A percentile compares a stretch with the other conserved stretches of the same genome.
These are phyloP conservation scores for Naganishia liquefaciens DNA, from an alignment of 1,284 basidiomycete species.

Conservation along the genomic window DNA sequence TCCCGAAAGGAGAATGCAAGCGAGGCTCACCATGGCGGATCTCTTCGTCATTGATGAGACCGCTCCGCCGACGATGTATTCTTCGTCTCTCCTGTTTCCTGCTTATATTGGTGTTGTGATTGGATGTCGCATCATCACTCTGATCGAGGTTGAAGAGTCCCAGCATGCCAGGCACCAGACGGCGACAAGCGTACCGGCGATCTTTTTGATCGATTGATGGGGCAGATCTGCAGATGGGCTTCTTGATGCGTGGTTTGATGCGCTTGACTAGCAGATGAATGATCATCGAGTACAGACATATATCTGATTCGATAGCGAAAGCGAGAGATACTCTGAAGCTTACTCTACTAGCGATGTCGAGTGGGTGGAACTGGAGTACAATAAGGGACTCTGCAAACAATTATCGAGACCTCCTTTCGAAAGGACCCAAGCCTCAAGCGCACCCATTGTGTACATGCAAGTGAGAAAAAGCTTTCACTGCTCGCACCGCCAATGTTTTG, in stretches of 20 bases:
- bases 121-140: neutral
- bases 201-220: too few species aligned
- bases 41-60: constrained; percentile 10
- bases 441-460: too few species aligned
- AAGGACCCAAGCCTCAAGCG: too few species aligned
- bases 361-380: too few species aligned
- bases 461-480: too few species aligned
- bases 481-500: neutral
- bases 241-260: neutral
- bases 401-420: too few species aligned
- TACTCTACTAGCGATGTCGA: too few species aligned
- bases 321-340: too few species aligned
- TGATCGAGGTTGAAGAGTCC: neutral
- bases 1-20: neutral
- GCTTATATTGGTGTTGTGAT: neutral
- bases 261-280: neutral
- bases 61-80: neutral
- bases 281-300: too few species aligned
- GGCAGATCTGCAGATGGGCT: neutral
- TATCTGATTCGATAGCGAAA: neutral
- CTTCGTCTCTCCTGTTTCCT: neutral
- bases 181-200: too few species aligned
- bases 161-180: neutral
- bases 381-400: too few species aligned
- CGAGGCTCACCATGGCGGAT: constrained; percentile 1